A percentile compares a stretch with the other conserved stretches of the same genome.
Evolutionary conservation across 1,284 basidiomycete genomes (phyloP).

Genomic region (Porogramme epimiltina): DNA sequence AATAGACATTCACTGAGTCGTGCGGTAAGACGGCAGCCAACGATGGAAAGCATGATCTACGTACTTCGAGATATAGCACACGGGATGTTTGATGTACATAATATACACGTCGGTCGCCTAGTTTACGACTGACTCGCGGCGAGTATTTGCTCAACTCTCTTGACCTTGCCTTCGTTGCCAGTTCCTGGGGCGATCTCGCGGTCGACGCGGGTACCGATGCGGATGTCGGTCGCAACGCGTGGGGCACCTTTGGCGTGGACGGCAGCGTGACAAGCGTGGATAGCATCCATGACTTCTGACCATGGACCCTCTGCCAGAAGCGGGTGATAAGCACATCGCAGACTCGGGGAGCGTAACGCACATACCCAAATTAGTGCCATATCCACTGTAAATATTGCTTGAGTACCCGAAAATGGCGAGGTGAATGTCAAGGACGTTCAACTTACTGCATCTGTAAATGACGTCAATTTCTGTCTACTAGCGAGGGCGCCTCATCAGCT

Average conservation of each 20-base stretch:
- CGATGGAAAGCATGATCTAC: no score
- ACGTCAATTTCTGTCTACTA: no score
- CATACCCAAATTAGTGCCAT: slow-evolving; percentile 86
- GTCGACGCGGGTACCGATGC: slow-evolving; percentile 88
- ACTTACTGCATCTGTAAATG: slow-evolving; percentile 81
- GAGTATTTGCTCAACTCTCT: slow-evolving; percentile 78
- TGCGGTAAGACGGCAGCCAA: no score
- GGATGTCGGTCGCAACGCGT: slow-evolving; percentile 85
- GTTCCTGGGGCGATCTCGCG: slow-evolving; percentile 61
- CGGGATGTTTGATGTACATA: no score
- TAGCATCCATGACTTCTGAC: slow-evolving; percentile 77
- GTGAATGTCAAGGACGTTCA: not conserved
- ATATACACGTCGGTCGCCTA: no score
- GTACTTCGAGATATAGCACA: no score
- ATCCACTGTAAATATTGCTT: slow-evolving; percentile 80
- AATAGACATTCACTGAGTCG: no score
- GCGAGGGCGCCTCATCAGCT: no score
- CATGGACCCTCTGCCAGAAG: slow-evolving; percentile 74
- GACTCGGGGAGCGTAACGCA: not conserved
- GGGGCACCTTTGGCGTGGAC: slow-evolving; percentile 79
- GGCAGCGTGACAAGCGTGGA: slow-evolving; percentile 87
- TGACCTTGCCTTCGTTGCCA: slow-evolving; percentile 78
- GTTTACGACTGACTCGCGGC: no score
- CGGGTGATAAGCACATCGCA: not conserved
- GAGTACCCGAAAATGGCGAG: no score